Percentiles rank a stretch among this genome's conserved stretches.
phyloP scores from a whole-genome alignment of 2,329 filamentous ascomycete genomes.

The Scleromitrula shiraiana region DNA sequence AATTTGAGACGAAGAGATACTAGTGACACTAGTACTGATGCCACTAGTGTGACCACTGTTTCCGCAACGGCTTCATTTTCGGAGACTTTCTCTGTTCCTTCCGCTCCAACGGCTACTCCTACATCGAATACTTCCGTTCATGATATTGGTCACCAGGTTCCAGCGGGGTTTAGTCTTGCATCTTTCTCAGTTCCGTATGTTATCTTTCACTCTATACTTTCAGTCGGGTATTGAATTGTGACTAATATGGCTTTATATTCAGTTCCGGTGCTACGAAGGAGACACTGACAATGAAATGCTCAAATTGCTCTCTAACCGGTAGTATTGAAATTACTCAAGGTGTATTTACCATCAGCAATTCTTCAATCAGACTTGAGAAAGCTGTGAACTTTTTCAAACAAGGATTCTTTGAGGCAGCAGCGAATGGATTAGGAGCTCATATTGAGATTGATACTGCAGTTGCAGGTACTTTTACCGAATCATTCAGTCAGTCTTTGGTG shows the following conservation, averaged over 20 bases:
- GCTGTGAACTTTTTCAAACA: conserved; percentile 4
- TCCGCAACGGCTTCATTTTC: background rate
- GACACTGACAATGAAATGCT: background rate
- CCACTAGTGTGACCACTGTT: background rate
- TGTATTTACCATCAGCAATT: background rate
- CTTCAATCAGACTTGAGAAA: background rate
- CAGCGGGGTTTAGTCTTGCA: background rate
- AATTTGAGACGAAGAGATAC: background rate
- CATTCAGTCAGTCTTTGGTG: background rate
- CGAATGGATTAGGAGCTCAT: conserved; percentile 5
- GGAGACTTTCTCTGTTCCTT: background rate
- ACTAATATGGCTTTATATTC: background rate
- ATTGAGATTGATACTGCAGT: conserved; percentile 3
- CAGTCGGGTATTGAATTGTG: fast-evolving
- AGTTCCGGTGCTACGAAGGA: background rate
- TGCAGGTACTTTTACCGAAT: background rate
- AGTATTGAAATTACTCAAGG: conserved; percentile 1
- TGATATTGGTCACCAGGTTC: background rate
- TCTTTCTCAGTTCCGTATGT: background rate
- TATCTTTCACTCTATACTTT: too few species aligned
- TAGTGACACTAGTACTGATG: background rate
- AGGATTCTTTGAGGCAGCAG: background rate
- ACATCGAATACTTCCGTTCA: background rate
- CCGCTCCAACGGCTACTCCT: background rate
- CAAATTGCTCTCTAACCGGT: conserved; percentile 1